phyloP scores from a whole-genome alignment of 2,329 filamentous ascomycete genomes.

The Fusarium sarcochroum region DNA sequence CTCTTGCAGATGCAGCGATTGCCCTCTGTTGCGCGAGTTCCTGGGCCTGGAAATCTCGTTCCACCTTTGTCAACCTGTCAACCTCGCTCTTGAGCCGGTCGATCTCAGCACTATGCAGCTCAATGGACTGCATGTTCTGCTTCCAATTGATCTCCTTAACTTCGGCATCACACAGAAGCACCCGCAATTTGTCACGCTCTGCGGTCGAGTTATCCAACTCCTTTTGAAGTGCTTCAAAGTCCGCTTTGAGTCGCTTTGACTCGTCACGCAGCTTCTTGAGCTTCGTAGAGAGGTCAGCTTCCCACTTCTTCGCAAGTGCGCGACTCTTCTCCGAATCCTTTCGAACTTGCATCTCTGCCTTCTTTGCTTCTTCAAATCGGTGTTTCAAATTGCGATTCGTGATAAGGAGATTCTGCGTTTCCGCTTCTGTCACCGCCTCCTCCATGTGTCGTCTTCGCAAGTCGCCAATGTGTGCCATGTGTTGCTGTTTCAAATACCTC shows the following conservation, averaged over 20 bases:
- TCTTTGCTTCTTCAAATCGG: constrained; percentile 80
- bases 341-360: constrained; percentile 76
- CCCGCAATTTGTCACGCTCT: constrained; percentile 75
- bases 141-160: constrained; percentile 74
- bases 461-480: constrained; percentile 85
- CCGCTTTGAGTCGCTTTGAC: constrained; percentile 73
- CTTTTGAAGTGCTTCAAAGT: constrained; percentile 68
- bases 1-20: constrained; percentile 69
- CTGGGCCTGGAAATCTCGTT: constrained; percentile 74
- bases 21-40: constrained; percentile 72
- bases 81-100: constrained; percentile 72
- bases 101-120: constrained; percentile 72
- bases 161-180: constrained; percentile 77
- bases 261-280: constrained; percentile 77
- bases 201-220: constrained; percentile 70
- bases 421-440: constrained; percentile 83
- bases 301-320: constrained; percentile 82
- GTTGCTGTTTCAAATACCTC: constrained; percentile 85
- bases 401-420: constrained; percentile 85
- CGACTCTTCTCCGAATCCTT: constrained; percentile 81
- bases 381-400: constrained; percentile 80
- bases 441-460: constrained; percentile 80
- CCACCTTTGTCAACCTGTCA: constrained; percentile 69
- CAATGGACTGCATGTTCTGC: constrained; percentile 74
- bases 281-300: constrained; percentile 77